Base-by-base conservation (phyloP, 495 filamentous ascomycete genomes). In the Rhypophila decipiens region DNA sequence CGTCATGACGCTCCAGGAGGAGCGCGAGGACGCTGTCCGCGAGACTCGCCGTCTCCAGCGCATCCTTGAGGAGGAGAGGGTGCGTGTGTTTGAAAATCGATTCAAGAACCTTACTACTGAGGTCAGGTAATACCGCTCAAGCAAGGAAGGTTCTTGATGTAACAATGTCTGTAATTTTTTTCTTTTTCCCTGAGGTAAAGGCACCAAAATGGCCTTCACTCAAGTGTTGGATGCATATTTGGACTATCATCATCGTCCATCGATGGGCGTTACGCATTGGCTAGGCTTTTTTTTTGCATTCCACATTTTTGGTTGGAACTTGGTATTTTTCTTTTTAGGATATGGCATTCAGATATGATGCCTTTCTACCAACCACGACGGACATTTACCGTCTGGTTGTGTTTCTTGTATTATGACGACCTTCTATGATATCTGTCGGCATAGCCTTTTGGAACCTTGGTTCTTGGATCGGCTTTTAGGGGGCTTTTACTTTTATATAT, bases 1-100 rank as follows among this genome's bases (percentile, higher is more conserved):
- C 67, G 93, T 98, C 31, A 80, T 89, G 60, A 82, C 89, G 58
- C 74, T 98, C 43, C 90, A 96, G 67, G 86, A 86, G 67, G 86
- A 94, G 69, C 81, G 90, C 59, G 93, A 98, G 55, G 86, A 88
- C 50, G 90, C 93, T 33, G 78, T 93, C 55, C 80, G 83, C 42
- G 80, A 86, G 69, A 95, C 91, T 50, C 77, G 85, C 55, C 80
- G 76, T 58, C 74, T 97, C 46, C 84, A 94, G 53, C 63, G 57
- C 35, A 50, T 58, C 51, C 61, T 79, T 44, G 68, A 77, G 46
- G 66, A 70, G 35, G 75, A 77, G 57, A 66, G 49, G 51, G 42
- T 74, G 22, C 59, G 57, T 39, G 66, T 68, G 21, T 75, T 77
- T 47, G 63, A 77, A 49, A 59, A 63, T 34, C 59, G 67, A 41